Conservation (phyloP, 2,329 filamentous ascomycete species). For the Rhynchosporium graminicola region DNA sequence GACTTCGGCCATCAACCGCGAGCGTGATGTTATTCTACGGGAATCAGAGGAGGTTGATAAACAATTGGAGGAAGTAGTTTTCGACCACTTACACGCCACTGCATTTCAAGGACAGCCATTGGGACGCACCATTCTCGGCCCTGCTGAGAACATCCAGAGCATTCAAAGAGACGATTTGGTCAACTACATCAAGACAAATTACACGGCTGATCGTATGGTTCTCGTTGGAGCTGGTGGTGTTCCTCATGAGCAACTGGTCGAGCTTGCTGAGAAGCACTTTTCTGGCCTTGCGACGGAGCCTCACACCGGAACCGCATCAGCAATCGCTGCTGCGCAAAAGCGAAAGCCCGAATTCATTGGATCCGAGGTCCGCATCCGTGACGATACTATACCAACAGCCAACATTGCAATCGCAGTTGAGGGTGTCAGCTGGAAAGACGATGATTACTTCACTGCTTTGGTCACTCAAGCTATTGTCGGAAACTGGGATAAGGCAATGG, state of each 20-base stretch:
- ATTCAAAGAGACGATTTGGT: conserved; percentile 88
- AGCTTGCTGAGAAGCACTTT: conserved; percentile 97
- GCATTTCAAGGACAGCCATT: conserved; percentile 96
- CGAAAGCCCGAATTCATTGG: conserved; percentile 92
- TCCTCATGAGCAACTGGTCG: conserved; percentile 90
- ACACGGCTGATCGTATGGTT: conserved; percentile 99
- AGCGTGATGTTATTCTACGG: conserved; percentile 97
- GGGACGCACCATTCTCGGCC: conserved; percentile 95
- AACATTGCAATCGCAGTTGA: conserved; percentile 98
- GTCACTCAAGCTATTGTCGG: conserved; percentile 98
- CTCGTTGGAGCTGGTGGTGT: conserved; percentile 93
- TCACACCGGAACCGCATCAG: conserved; percentile 69
- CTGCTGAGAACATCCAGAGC: conserved; percentile 96
- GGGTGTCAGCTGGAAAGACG: conserved; percentile 99
- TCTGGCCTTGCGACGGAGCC: conserved; percentile 73
- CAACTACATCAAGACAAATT: conserved; percentile 99
- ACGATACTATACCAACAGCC: conserved; percentile 93
- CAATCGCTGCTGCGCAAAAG: conserved; percentile 72
- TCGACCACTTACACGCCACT: conserved; percentile 97
- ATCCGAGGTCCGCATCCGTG: conserved; percentile 91
- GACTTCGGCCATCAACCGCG: conserved; percentile 86
- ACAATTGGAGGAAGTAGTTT: conserved; percentile 98
- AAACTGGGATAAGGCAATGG: conserved; percentile 99
- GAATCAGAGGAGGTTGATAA: conserved; percentile 99
- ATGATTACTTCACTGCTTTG: conserved; percentile 97